These are phyloP conservation scores for Selaginella moellendorffii DNA, from an alignment of 75 land plant species.

Conservation along the genomic window DNA sequence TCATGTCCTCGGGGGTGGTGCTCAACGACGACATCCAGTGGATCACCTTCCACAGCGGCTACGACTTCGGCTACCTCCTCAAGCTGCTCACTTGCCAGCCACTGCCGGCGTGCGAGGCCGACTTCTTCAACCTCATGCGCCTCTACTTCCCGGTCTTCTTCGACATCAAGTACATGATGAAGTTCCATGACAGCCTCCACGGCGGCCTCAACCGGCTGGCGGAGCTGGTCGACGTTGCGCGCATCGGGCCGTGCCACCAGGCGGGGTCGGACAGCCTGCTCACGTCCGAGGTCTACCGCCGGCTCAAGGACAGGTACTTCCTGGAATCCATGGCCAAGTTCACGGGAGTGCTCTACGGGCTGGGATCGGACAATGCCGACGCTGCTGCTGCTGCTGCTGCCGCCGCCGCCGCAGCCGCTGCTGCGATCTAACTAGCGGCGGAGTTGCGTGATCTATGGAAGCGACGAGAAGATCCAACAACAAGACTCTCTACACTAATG, in stretches of 20 bases:
- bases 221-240: slow-evolving; percentile 46
- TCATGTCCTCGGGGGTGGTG: slow-evolving; percentile 53
- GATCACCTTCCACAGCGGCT: slow-evolving; percentile 53
- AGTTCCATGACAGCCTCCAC: slow-evolving; percentile 27
- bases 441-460: no score
- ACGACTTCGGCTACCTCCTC: slow-evolving; percentile 52
- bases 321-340: slow-evolving; percentile 35
- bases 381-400: no score
- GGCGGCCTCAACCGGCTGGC: slow-evolving; percentile 57
- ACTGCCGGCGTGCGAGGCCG: slow-evolving; percentile 33
- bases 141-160: slow-evolving; percentile 40
- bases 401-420: no score
- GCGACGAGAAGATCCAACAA: no score
- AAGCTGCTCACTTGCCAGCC: slow-evolving; percentile 50
- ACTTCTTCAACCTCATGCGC: slow-evolving; percentile 32
- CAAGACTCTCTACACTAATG: neutral
- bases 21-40: slow-evolving; percentile 40
- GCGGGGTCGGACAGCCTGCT: slow-evolving; percentile 57
- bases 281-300: slow-evolving; percentile 40
- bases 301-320: slow-evolving; percentile 41
- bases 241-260: slow-evolving; percentile 47
- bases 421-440: no score
- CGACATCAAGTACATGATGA: slow-evolving; percentile 52
- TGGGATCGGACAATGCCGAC: slow-evolving; percentile 23
- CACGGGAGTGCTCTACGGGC: slow-evolving; percentile 59